Percentiles rank a stretch among this genome's conserved stretches.
Conservation (phyloP, 257 asterid species). For the Solanum etuberosum region DNA sequence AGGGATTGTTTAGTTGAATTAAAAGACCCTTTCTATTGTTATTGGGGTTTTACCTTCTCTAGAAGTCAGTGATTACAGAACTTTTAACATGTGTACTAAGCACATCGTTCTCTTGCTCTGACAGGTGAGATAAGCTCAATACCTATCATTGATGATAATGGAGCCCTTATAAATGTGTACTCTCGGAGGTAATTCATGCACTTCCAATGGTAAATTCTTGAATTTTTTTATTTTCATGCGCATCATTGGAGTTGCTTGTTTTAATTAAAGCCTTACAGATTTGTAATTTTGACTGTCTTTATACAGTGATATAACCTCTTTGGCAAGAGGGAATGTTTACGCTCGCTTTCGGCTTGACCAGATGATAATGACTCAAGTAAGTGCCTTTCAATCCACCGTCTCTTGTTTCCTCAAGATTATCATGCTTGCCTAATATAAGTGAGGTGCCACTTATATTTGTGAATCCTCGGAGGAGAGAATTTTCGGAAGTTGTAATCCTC, state of each 20-base stretch:
- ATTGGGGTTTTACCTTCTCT: background rate
- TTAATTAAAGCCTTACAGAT: background rate
- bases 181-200: conserved; percentile 39
- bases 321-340: conserved; percentile 43
- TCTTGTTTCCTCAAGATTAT: background rate
- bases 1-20: background rate
- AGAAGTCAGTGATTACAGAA: background rate
- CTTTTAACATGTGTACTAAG: background rate
- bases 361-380: conserved; percentile 41
- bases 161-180: conserved; percentile 38
- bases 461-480: background rate
- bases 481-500: background rate
- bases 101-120: conserved; percentile 4
- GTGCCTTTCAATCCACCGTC: background rate
- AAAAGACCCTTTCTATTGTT: background rate
- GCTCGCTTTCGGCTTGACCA: conserved; percentile 44
- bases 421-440: background rate
- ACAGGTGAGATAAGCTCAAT: conserved; percentile 58
- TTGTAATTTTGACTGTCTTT: background rate
- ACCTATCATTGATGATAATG: conserved; percentile 44
- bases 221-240: background rate
- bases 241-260: background rate
- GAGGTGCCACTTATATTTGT: background rate
- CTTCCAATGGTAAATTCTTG: background rate
- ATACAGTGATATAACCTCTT: conserved; percentile 51